Evolutionary conservation across 2,329 filamentous ascomycete genomes (phyloP).

Genomic region (Alternaria sp.): DNA sequence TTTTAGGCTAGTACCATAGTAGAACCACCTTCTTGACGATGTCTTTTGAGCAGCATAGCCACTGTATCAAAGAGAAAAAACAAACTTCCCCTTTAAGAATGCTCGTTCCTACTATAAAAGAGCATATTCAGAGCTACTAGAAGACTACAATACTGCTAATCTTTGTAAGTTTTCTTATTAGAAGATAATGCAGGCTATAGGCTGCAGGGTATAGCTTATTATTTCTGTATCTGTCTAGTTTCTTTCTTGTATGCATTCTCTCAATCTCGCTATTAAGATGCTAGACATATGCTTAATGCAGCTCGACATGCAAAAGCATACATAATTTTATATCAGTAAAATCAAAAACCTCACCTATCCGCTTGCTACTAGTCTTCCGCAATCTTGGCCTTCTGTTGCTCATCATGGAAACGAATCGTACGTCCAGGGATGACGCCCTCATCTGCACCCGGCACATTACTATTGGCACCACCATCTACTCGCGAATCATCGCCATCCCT

Average conservation of each 20-base stretch:
- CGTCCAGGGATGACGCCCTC: slow-evolving; percentile 24
- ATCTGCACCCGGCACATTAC: neutral
- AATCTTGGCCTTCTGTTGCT: slow-evolving; percentile 14
- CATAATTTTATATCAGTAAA: neutral
- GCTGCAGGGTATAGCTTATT: no score
- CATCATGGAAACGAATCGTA: slow-evolving; percentile 44
- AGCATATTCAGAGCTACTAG: no score
- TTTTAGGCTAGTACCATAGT: neutral
- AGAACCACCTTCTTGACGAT: neutral
- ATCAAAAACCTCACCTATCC: neutral
- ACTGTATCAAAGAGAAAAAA: no score
- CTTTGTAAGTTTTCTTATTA: no score
- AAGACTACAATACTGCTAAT: no score
- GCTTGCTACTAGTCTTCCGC: neutral
- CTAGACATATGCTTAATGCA: neutral
- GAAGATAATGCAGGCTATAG: no score
- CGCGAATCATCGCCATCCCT: neutral
- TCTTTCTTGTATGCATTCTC: neutral
- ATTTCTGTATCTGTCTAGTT: no score
- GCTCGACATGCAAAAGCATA: neutral
- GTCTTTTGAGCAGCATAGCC: neutral
- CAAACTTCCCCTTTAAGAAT: no score
- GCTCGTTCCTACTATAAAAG: no score
- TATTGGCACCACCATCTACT: neutral
- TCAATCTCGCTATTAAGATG: neutral